Conservation (phyloP, 371 early-diverging fungal species). For the Mucor circinelloides region DNA sequence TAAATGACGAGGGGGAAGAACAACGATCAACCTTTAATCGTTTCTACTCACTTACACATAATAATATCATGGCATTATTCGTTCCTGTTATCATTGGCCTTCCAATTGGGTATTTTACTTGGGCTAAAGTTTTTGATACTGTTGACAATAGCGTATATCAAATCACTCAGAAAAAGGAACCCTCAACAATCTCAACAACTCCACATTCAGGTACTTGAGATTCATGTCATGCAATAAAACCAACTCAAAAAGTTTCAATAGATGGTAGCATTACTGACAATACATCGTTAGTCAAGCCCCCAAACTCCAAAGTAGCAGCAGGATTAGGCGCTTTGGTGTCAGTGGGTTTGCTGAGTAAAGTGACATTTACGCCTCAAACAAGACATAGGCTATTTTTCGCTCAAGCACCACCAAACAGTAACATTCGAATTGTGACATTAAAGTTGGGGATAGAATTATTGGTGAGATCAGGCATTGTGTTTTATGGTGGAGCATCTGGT, state of each 20-base stretch:
- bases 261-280: background rate
- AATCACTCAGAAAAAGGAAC: background rate
- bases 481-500: constrained; percentile 46
- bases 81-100: constrained; percentile 41
- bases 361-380: constrained; percentile 30
- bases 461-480: constrained; percentile 33
- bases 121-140: constrained; percentile 32
- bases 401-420: constrained; percentile 35
- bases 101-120: constrained; percentile 46
- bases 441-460: constrained; percentile 42
- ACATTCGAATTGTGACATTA: constrained; percentile 37
- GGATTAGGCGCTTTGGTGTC: constrained; percentile 26
- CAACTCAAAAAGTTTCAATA: background rate
- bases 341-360: constrained; percentile 29
- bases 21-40: background rate
- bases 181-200: background rate
- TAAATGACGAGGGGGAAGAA: background rate
- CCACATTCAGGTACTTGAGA: background rate
- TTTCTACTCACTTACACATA: background rate
- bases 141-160: constrained; percentile 21
- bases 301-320: constrained; percentile 28
- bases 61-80: constrained; percentile 36
- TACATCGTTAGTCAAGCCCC: background rate
- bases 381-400: constrained; percentile 47
- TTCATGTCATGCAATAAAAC: background rate